phyloP scores from a whole-genome alignment of 805 yeast species.

The Candida tallmaniae region DNA sequence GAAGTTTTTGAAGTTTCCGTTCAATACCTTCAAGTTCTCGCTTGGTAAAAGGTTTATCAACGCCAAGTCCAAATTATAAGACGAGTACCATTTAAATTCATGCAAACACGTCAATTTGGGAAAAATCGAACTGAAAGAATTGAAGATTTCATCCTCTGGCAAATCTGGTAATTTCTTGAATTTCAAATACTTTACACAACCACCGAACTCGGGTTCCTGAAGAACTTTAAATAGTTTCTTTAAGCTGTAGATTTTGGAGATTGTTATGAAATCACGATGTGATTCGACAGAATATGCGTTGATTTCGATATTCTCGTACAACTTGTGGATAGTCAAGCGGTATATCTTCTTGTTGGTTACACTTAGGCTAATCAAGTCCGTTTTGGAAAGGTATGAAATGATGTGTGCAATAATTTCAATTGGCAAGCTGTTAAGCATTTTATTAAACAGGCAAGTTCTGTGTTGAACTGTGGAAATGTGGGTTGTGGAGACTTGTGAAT shows the following conservation, averaged over 20 bases:
- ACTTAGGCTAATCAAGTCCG: constrained; percentile 13
- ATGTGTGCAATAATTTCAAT: constrained; percentile 16
- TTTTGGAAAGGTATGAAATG: constrained; percentile 10
- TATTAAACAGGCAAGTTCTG: too few species aligned
- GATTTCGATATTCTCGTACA: constrained; percentile 14
- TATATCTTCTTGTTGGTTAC: constrained; percentile 11
- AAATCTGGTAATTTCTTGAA: constrained; percentile 20
- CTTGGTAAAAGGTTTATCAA: constrained; percentile 14
- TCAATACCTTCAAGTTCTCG: constrained; percentile 8
- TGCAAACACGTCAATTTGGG: constrained; percentile 13
- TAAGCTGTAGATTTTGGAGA: constrained; percentile 15
- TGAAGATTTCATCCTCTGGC: constrained; percentile 18
- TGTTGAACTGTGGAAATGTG: too few species aligned
- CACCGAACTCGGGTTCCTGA: constrained; percentile 10
- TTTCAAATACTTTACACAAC: constrained; percentile 11
- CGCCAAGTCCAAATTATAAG: constrained; percentile 13
- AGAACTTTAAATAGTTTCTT: constrained; percentile 17
- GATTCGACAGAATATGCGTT: constrained; percentile 5
- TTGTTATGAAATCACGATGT: constrained; percentile 1
- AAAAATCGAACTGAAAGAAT: constrained; percentile 13
- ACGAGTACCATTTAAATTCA: constrained; percentile 18
- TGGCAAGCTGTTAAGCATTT: constrained; percentile 19
- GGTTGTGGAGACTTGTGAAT: too few species aligned
- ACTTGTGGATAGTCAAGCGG: constrained; percentile 10
- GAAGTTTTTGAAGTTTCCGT: constrained; percentile 17